Evolutionary conservation across 805 yeast genomes (phyloP).

Genomic region (Ogataea methylovora): DNA sequence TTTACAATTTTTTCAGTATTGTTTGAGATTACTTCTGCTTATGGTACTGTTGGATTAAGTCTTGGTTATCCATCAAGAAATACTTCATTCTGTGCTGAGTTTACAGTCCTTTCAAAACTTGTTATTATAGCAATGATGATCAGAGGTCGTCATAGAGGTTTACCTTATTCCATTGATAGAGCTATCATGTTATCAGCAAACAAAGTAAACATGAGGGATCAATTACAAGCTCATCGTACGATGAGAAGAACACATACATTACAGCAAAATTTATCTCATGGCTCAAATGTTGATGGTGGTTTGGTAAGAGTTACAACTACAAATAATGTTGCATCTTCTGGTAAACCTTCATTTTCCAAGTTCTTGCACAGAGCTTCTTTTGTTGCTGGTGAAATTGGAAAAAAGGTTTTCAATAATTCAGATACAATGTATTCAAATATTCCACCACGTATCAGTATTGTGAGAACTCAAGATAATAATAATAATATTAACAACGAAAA

Average conservation of each 20-base stretch:
- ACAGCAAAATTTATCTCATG: no score
- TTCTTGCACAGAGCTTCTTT: no score
- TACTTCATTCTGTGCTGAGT: constrained; percentile 68
- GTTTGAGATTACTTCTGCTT: constrained; percentile 90
- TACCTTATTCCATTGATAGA: constrained; percentile 88
- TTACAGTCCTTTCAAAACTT: constrained; percentile 67
- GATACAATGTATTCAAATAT: no score
- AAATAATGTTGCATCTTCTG: no score
- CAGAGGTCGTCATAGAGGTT: constrained; percentile 94
- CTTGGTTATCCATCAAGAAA: constrained; percentile 67
- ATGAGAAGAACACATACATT: constrained; percentile 20
- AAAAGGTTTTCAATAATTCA: no score
- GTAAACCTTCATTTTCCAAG: no score
- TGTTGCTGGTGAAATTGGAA: no score
- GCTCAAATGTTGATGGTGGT: no score
- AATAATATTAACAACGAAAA: no score
- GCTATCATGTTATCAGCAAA: constrained; percentile 83
- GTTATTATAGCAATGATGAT: constrained; percentile 85
- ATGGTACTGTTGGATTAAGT: constrained; percentile 93
- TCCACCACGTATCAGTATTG: no score
- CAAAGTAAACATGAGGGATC: constrained; percentile 54
- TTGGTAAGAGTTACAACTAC: no score
- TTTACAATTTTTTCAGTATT: constrained; percentile 67
- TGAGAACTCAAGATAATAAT: no score
- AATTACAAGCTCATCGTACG: constrained; percentile 45